Percentiles rank a stretch among this genome's conserved stretches.
Conservation (phyloP, 208 protist genomes). For the Hexamita inflata region DNA sequence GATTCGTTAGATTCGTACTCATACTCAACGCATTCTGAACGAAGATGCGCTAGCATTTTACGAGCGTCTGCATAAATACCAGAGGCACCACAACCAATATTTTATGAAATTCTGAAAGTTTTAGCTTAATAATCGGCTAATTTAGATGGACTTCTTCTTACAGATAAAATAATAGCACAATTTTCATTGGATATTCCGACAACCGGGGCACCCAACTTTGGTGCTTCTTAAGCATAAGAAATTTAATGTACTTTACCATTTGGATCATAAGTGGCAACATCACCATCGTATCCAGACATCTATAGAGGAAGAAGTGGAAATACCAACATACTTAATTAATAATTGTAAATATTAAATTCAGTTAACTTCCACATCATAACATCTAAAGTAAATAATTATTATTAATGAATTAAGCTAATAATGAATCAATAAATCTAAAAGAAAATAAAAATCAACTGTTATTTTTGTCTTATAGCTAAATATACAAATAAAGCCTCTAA, state of each 20-base stretch:
- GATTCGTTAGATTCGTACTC: background rate
- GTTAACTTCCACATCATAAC: no score
- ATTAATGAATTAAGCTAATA: no score
- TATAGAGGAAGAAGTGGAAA: no score
- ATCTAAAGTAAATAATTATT: no score
- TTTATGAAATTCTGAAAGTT: slow-evolving; percentile 29
- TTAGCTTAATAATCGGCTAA: slow-evolving; percentile 15
- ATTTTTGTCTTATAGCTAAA: no score
- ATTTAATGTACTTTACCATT: slow-evolving; percentile 35
- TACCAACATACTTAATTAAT: no score
- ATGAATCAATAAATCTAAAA: no score
- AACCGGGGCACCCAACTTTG: slow-evolving; percentile 31
- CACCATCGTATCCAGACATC: slow-evolving; percentile 31
- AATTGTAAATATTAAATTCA: no score
- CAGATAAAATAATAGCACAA: slow-evolving; percentile 28
- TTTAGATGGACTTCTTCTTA: background rate
- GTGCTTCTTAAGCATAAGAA: slow-evolving; percentile 39
- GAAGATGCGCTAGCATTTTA: slow-evolving; percentile 28
- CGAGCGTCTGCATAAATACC: slow-evolving; percentile 35
- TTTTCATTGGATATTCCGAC: slow-evolving; percentile 29
- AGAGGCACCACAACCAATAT: slow-evolving; percentile 29
- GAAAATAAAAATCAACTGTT: no score
- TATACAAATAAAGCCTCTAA: no score
- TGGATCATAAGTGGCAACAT: slow-evolving; percentile 31
- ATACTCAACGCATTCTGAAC: slow-evolving; percentile 32